Conservation (phyloP, 805 yeast species). For the Soucietia sequanensis region DNA sequence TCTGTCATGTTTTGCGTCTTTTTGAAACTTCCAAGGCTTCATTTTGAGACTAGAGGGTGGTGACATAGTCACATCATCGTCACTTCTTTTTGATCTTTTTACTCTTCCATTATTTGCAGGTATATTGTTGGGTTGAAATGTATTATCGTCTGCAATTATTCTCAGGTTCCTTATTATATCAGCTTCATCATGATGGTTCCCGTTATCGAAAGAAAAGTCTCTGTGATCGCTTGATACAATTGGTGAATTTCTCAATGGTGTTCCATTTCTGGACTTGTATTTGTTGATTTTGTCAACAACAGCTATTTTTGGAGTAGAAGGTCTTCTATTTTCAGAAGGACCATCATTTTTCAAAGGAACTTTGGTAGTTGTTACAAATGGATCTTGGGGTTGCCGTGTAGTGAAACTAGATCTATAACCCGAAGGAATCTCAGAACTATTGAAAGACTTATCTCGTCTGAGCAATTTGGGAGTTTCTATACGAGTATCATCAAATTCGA, state of each 20-base stretch:
- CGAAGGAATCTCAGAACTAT: too few species aligned
- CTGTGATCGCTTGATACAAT: slow-evolving; percentile 4
- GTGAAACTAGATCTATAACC: too few species aligned
- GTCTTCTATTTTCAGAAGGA: not conserved
- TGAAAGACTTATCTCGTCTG: slow-evolving; percentile 5
- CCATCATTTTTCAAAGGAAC: not conserved
- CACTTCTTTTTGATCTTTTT: too few species aligned
- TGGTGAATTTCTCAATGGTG: slow-evolving; percentile 17
- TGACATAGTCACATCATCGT: slow-evolving; percentile 9
- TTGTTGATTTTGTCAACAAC: slow-evolving; percentile 5
- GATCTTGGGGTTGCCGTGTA: too few species aligned
- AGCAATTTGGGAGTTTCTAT: slow-evolving; percentile 24
- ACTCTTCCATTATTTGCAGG: too few species aligned
- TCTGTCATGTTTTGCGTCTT: not conserved
- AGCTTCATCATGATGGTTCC: slow-evolving; percentile 5
- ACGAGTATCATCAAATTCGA: slow-evolving; percentile 31
- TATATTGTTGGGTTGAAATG: slow-evolving; percentile 17
- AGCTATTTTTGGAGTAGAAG: slow-evolving; percentile 6
- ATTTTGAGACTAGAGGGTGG: slow-evolving; percentile 22
- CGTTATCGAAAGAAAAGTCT: slow-evolving; percentile 2
- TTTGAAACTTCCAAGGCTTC: slow-evolving; percentile 9
- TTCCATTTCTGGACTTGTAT: slow-evolving; percentile 15
- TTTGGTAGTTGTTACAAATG: not conserved
- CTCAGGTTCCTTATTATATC: slow-evolving; percentile 15
- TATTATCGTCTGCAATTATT: slow-evolving; percentile 23